These are phyloP conservation scores for Mycena polygramma DNA, from an alignment of 768 basidiomycete species.

Conservation along the genomic window DNA sequence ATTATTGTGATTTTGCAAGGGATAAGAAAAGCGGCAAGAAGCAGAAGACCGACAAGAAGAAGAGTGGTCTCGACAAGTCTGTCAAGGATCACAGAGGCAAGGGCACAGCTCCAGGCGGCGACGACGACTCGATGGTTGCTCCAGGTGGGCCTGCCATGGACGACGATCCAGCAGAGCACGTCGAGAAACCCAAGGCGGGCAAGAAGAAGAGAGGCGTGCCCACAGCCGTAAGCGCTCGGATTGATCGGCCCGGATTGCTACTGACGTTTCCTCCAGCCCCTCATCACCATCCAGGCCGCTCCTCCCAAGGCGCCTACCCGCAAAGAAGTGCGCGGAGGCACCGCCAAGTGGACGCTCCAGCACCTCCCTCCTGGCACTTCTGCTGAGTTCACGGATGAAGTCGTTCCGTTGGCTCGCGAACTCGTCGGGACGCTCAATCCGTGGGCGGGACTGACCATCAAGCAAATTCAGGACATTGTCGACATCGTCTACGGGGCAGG, in stretches of 20 bases:
- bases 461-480: constrained; percentile 7
- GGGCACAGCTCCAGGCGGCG: neutral
- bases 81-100: neutral
- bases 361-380: constrained; percentile 6
- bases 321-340: neutral
- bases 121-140: constrained; percentile 11
- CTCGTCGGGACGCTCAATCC: neutral
- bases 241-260: neutral
- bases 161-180: neutral
- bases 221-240: neutral
- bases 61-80: neutral
- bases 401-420: constrained; percentile 11
- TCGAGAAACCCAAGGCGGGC: constrained; percentile 1
- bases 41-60: neutral
- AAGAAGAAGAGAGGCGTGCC: constrained; percentile 4
- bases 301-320: neutral
- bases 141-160: constrained; percentile 15
- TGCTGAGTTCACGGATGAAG: constrained; percentile 5
- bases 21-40: neutral
- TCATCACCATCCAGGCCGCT: constrained; percentile 2
- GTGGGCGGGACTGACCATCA: neutral
- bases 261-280: neutral
- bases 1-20: neutral
- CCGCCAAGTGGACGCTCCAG: constrained; percentile 1
- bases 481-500: constrained; percentile 13